Percentiles rank a stretch among this genome's conserved stretches.
Conservation (phyloP, 169 alveolate species). For the Cryptosporidium xiaoi region DNA sequence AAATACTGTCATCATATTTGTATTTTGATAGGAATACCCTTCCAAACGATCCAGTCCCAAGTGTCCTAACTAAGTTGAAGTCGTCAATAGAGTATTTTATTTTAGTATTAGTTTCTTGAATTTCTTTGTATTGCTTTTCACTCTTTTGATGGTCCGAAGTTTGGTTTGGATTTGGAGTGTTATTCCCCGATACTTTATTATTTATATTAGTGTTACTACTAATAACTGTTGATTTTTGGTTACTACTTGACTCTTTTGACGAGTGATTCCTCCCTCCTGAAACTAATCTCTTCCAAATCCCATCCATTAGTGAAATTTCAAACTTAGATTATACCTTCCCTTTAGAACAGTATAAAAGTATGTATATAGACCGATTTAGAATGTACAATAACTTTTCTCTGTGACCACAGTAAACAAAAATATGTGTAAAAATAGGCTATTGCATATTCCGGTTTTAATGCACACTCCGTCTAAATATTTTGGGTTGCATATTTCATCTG, state of each 20-base stretch:
- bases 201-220: neutral
- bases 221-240: conserved; percentile 15
- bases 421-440: conserved; percentile 16
- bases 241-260: conserved; percentile 27
- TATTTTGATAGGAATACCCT: conserved; percentile 91
- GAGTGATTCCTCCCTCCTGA: conserved; percentile 72
- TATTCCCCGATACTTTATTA: conserved; percentile 3
- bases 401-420: neutral
- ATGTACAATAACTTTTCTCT: conserved; percentile 7
- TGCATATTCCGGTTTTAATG: conserved; percentile 9
- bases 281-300: conserved; percentile 72
- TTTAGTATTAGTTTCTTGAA: conserved; percentile 10
- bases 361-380: neutral
- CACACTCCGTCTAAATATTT: conserved; percentile 71
- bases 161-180: neutral
- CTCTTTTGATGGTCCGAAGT: neutral
- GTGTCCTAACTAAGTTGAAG: conserved; percentile 68
- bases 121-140: neutral
- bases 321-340: neutral
- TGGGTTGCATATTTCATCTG: conserved; percentile 13
- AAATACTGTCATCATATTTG: conserved; percentile 75
- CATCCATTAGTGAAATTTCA: conserved; percentile 45
- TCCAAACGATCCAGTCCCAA: conserved; percentile 92
- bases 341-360: conserved; percentile 13
- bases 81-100: conserved; percentile 66